Percentiles rank a stretch among this genome's conserved stretches.
Conservation (phyloP, 495 filamentous ascomycete genomes). For the Hypoxylon rickii region DNA sequence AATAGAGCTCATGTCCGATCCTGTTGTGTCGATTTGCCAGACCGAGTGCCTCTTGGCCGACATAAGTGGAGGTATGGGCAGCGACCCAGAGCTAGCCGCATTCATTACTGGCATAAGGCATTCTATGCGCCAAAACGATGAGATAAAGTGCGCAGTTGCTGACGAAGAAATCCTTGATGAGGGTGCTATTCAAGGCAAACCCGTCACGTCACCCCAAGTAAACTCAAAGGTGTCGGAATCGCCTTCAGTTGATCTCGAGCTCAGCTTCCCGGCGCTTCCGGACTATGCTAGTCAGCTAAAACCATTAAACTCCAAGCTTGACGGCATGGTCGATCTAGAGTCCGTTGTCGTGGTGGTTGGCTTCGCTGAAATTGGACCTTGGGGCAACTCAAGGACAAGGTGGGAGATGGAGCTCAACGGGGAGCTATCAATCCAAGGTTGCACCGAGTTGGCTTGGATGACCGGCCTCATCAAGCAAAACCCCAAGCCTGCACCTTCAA, state of each 20-base stretch:
- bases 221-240: conserved; percentile 71
- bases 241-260: conserved; percentile 93
- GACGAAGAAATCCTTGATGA: conserved; percentile 97
- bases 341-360: conserved; percentile 97
- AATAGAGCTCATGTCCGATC: conserved; percentile 89
- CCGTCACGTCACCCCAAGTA: conserved; percentile 80
- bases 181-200: conserved; percentile 89
- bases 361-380: conserved; percentile 86
- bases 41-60: conserved; percentile 94
- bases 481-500: conserved; percentile 77
- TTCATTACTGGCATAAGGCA: conserved; percentile 85
- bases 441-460: conserved; percentile 93
- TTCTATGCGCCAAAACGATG: conserved; percentile 86
- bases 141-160: conserved; percentile 85
- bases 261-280: conserved; percentile 82
- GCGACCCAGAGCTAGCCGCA: conserved; percentile 90
- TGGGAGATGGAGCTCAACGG: conserved; percentile 94
- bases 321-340: conserved; percentile 96
- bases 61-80: conserved; percentile 93
- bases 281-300: conserved; percentile 86
- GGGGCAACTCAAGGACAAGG: conserved; percentile 87
- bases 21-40: conserved; percentile 92
- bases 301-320: conserved; percentile 79
- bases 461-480: conserved; percentile 87
- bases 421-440: conserved; percentile 85